Conservation (phyloP, 257 asterid genomes). For the Scutellaria baicalensis region DNA sequence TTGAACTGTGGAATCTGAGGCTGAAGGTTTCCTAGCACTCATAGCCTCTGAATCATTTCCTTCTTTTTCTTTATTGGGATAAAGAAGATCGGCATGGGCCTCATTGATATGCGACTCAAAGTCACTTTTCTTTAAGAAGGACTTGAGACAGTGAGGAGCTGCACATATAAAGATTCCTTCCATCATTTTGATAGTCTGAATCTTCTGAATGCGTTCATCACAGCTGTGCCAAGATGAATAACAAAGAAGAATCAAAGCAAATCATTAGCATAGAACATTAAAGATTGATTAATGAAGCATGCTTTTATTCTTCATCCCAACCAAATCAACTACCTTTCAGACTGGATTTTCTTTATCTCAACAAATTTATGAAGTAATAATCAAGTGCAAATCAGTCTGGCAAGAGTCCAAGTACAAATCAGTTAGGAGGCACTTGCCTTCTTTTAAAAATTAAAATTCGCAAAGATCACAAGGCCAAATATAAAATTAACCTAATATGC, state of each 20-base stretch:
- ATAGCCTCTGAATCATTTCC: conserved; percentile 62
- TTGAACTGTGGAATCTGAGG: conserved; percentile 89
- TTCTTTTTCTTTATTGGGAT: conserved; percentile 44
- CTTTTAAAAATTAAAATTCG: background rate
- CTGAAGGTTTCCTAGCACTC: conserved; percentile 63
- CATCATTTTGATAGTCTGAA: conserved; percentile 91
- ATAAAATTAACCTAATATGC: background rate
- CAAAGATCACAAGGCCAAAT: background rate
- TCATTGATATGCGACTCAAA: conserved; percentile 61
- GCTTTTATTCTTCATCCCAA: background rate
- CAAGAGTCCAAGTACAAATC: background rate
- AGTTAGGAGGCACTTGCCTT: background rate
- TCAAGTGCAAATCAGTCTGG: background rate
- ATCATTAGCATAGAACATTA: background rate
- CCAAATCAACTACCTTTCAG: background rate
- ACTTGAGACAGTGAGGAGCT: conserved; percentile 93
- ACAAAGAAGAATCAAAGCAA: background rate
- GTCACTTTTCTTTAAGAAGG: conserved; percentile 77
- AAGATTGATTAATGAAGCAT: background rate
- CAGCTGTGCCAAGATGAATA: conserved; percentile 48
- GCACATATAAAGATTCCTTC: conserved; percentile 87
- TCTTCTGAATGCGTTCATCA: conserved; percentile 86
- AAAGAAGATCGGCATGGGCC: conserved; percentile 60
- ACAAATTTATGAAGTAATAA: background rate
- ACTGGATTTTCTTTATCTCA: background rate